Evolutionary conservation across 192 early-diverging fungal genomes (phyloP), one percentile per base, ranked within the genome.

Genomic region (Dissophora ornata): DNA sequence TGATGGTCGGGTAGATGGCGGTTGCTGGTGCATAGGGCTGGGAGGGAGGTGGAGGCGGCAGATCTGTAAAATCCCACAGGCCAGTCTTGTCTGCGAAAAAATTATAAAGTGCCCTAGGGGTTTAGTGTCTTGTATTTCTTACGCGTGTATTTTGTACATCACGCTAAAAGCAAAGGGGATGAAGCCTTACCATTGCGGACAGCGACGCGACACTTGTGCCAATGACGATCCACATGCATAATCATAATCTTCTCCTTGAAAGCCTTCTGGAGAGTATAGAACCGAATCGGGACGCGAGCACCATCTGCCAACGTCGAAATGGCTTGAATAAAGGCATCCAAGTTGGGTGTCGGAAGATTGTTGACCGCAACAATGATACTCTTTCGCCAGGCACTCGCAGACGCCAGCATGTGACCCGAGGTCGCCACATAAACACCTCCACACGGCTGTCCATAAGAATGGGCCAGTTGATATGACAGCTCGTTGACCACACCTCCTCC

Each of bases 161-260:
- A n/a, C n/a, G n/a, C n/a, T n/a, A n/a, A n/a, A n/a, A n/a, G n/a
- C n/a, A n/a, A n/a, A n/a, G n/a, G n/a, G n/a, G n/a, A n/a, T n/a
- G n/a, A n/a, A n/a, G 0, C 38, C 30, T 62, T 81, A 85, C 84
- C 86, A 82, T 95, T 92, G 62, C 96, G 87, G 4, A 82, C 69
- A 21, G 93, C 91, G 63, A 96, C 51, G 58, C 92, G 81, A 79
- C 94, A 94, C 41, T 83, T 84, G 64, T 89, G 86, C 95, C 95
- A 98, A 69, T 95, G 95, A 57, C 93, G 83, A 68, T 95, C 90
- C 9, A 95, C 89, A 57, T 86, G 89, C 82, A 96, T 93, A 47
- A 98, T 90, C 69, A 87, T 87, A 15, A 98, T 85, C 45, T 87
- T 88, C 54, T 91, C 89, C 29, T 90, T 90, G 80, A 96, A 89